A percentile compares a stretch with the other conserved stretches of the same genome.
Evolutionary conservation across 768 basidiomycete species (phyloP).

Genomic region (Russula abietina): DNA sequence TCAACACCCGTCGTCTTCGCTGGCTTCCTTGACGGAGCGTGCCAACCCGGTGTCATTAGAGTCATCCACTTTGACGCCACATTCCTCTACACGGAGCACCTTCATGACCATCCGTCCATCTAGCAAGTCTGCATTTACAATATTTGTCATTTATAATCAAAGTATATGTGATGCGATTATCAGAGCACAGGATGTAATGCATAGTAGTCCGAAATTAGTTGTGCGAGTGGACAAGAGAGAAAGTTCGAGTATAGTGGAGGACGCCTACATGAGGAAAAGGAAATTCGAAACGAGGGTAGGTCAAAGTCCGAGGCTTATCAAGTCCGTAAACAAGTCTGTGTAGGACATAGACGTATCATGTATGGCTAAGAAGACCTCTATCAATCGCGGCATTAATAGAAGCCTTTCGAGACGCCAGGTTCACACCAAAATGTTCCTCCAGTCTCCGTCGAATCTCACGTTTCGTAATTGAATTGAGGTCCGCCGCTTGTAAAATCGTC

Average conservation of each 20-base stretch:
- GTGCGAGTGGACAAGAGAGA: slow-evolving; percentile 1
- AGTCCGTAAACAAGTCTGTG: slow-evolving; percentile 11
- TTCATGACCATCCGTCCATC: neutral
- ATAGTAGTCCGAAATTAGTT: slow-evolving; percentile 22
- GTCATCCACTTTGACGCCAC: too few species aligned
- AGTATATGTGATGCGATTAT: slow-evolving; percentile 20
- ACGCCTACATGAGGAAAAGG: neutral
- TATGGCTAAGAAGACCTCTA: slow-evolving; percentile 47
- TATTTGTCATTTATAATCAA: slow-evolving; percentile 13
- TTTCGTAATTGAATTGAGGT: slow-evolving; percentile 89
- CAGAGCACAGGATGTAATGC: slow-evolving; percentile 21
- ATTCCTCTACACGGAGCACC: too few species aligned
- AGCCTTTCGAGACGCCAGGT: slow-evolving; percentile 63
- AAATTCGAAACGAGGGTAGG: neutral
- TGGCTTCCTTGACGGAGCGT: too few species aligned
- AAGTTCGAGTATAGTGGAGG: neutral
- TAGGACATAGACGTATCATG: slow-evolving; percentile 6
- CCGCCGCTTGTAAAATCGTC: slow-evolving; percentile 66
- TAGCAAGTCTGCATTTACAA: neutral
- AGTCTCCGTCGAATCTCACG: slow-evolving; percentile 79
- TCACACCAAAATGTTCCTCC: slow-evolving; percentile 76
- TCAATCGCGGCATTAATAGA: slow-evolving; percentile 78
- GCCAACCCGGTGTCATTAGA: too few species aligned
- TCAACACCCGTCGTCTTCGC: too few species aligned
- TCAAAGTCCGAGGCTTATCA: slow-evolving; percentile 19